Evolutionary conservation across 345 rosid genomes (phyloP), one percentile per base, ranked within the genome.

Genomic region (Turnera subulata): DNA sequence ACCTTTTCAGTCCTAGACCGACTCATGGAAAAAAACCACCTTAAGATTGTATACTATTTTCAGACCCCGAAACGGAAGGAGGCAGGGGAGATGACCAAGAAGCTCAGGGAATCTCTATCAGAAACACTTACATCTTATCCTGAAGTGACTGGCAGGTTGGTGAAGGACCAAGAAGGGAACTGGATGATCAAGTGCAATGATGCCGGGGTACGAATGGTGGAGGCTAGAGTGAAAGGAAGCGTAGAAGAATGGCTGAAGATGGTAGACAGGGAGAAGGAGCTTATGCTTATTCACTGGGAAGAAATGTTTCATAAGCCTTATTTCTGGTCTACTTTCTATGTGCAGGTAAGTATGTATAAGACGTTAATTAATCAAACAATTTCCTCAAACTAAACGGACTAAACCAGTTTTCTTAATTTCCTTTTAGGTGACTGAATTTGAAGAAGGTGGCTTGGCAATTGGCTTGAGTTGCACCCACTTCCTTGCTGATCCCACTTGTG

Each of bases 161-260:
- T 69, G 6, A 74, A 55, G 60, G 72, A 71, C 7, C n/a, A 48
- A 15, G 42, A 63, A 24, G 82, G 48, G 14, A 54, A 42, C 1
- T 84, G 95, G 97, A 76, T 60, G 68, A 67, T 90, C 20, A 83
- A 74, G 56, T 86, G 88, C 60, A 90, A 90, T 22, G 92, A 90
- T 50, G 90, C 86, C 0, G 95, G 97, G 6, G 67, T 86, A 17
- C 77, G 95, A 54, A 62, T 76, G 80, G 67, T 86, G 52, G 95
- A 83, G 71, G 85, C 90, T 0, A 75, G 75, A 20, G 85, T 76
- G 0, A 52, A 50, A 24, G 86, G 92, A 1, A 75, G 80, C 25
- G 72, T 84, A 17, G 78, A 81, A 18, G 83, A 81, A 2, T 90
- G 95, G 95, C 40, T 87, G 46, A 68, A 38, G 39, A 60, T 38